These are phyloP conservation scores for Ceratobasidium sp. DNA, from an alignment of 1,284 basidiomycete species.

Conservation along the genomic window DNA sequence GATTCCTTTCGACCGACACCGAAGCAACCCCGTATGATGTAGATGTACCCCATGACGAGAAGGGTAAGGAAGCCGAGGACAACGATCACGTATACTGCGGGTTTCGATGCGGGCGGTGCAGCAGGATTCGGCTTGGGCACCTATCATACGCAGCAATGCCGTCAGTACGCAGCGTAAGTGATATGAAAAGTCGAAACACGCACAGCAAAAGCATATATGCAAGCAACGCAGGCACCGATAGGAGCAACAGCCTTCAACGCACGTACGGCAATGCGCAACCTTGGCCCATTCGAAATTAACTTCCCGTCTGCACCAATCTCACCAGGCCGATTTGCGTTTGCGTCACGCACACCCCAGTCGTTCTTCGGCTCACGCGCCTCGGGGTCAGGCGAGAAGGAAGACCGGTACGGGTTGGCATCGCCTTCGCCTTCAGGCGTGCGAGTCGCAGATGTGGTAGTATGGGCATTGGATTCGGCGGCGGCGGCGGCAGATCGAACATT, in stretches of 20 bases:
- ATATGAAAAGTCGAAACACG: slow-evolving; percentile 50
- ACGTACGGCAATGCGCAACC: slow-evolving; percentile 67
- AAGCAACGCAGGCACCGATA: slow-evolving; percentile 66
- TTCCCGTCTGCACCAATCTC: slow-evolving; percentile 69
- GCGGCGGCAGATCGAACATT: slow-evolving; percentile 31
- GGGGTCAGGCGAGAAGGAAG: slow-evolving; percentile 39
- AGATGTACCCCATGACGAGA: slow-evolving; percentile 67
- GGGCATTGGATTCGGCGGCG: slow-evolving; percentile 11
- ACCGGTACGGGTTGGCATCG: not conserved
- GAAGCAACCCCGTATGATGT: slow-evolving; percentile 71
- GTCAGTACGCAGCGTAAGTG: not conserved
- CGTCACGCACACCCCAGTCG: slow-evolving; percentile 56
- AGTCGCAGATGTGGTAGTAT: slow-evolving; percentile 22
- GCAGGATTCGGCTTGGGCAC: slow-evolving; percentile 67
- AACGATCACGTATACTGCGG: slow-evolving; percentile 71
- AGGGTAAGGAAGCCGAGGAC: slow-evolving; percentile 68
- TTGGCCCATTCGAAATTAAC: slow-evolving; percentile 72
- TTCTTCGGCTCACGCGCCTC: slow-evolving; percentile 54
- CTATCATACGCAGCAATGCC: slow-evolving; percentile 54
- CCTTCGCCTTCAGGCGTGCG: not conserved
- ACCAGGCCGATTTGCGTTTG: slow-evolving; percentile 65
- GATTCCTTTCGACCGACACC: slow-evolving; percentile 56
- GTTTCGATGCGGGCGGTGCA: slow-evolving; percentile 70
- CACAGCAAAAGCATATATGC: slow-evolving; percentile 72
- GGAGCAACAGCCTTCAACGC: slow-evolving; percentile 67